These are phyloP conservation scores for Umbelopsis sp. DNA, from an alignment of 371 early-diverging fungal species.

Conservation along the genomic window DNA sequence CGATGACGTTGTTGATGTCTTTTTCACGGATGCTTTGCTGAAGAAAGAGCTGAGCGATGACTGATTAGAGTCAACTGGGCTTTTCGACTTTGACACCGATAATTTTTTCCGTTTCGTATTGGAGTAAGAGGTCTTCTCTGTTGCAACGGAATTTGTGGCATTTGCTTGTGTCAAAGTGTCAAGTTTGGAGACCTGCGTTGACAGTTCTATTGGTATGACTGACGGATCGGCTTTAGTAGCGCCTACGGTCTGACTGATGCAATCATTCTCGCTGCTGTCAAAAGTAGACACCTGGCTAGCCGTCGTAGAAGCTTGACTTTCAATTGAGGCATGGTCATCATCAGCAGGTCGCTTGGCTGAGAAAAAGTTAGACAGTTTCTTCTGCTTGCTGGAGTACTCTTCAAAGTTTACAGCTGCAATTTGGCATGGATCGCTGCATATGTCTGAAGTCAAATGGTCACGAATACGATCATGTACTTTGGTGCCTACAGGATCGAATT, in stretches of 20 bases:
- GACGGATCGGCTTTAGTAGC: not conserved
- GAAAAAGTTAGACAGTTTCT: conserved; percentile 57
- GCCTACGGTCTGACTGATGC: not conserved
- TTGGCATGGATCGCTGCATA: conserved; percentile 32
- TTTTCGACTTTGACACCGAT: too few species aligned
- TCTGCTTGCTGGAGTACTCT: conserved; percentile 66
- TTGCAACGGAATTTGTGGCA: too few species aligned
- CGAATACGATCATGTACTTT: not conserved
- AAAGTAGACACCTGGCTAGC: not conserved
- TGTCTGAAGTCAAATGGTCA: conserved; percentile 18
- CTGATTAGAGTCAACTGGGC: not conserved
- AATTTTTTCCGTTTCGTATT: too few species aligned
- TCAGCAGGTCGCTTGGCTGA: not conserved
- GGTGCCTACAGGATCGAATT: conserved; percentile 22
- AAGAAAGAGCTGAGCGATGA: conserved; percentile 32
- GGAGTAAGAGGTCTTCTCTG: too few species aligned
- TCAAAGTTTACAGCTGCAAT: conserved; percentile 65
- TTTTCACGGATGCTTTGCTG: conserved; percentile 23
- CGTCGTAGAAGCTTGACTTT: too few species aligned
- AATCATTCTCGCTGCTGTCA: not conserved
- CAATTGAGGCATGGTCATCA: not conserved
- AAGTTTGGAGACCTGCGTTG: not conserved
- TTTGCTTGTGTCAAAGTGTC: too few species aligned
- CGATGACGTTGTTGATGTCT: not conserved
- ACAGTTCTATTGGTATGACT: not conserved